These are phyloP conservation scores for Apocynum venetum DNA, from an alignment of 257 asterid species.

Conservation along the genomic window DNA sequence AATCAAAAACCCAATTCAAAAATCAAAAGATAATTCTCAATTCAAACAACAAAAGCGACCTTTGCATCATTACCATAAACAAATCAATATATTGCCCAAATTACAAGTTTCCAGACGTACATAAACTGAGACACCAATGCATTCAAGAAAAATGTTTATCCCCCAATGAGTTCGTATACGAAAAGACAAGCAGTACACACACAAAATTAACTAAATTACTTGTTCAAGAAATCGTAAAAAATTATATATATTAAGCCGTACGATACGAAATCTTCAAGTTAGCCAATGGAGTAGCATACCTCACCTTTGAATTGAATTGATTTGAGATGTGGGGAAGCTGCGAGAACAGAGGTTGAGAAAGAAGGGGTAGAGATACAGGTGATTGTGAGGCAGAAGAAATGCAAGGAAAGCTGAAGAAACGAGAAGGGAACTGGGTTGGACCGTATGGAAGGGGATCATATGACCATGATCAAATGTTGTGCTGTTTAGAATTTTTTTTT, in stretches of 20 bases:
- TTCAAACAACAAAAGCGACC: neutral
- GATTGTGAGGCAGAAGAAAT: neutral
- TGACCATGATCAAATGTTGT: neutral
- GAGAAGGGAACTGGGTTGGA: neutral
- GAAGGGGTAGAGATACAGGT: neutral
- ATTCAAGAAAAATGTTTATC: neutral
- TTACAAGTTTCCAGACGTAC: neutral
- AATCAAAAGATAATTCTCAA: neutral
- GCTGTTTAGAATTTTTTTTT: neutral
- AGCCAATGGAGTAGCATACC: neutral
- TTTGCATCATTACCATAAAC: neutral
- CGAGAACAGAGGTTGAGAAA: constrained; percentile 1
- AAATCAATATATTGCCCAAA: neutral
- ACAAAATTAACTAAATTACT: neutral
- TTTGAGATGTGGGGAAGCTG: constrained; percentile 1
- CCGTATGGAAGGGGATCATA: neutral
- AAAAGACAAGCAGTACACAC: neutral
- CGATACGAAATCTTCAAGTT: neutral
- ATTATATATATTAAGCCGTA: neutral
- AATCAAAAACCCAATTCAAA: neutral
- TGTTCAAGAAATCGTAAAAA: neutral
- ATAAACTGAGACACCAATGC: neutral
- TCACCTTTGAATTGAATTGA: neutral
- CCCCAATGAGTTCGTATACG: neutral
- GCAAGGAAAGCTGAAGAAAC: neutral